Base-by-base conservation (phyloP, 331 rosid species). In the Malus hybrid region DNA sequence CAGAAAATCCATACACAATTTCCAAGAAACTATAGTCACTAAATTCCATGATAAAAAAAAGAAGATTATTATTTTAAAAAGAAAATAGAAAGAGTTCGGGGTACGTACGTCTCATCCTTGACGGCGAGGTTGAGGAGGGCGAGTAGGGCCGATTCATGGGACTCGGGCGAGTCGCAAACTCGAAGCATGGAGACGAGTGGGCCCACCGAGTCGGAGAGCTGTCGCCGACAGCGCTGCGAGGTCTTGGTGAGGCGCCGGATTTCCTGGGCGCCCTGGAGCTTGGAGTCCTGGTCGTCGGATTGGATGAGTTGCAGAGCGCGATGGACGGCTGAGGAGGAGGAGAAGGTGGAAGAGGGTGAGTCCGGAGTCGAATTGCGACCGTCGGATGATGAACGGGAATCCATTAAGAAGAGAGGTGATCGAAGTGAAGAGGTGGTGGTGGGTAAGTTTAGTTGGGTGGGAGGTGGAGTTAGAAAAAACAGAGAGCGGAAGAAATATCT, bases 61-160 rank as follows among this genome's bases (percentile, higher is more conserved):
- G 2, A 24, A 52, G 62, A 52, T 6, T 39, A 39, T 1, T 7
- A 10, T 19, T 39, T 12, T 22, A 7, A 65, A 52, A 3, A 18
- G 30, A 53, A 50, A 20, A 63, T 3, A n/a, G n/a, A 42, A 36
- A 36, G 15, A 76, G 63, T n/a, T 52, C 33, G 55, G 22, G n/a
- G 20, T 63, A 60, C 90, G 32, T 88, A 89, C 98, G 82, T 84
- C 69, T 93, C 96, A 64, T 93, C 96, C 72, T 91, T 85, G 63
- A 93, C 97, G 78, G 98, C 97, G 63, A 93, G 98, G 78, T 93
- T 93, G 79, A 93, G 97, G 76, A 93, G 85, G 7, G 97, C 98
- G 56, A 91, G 96, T 48, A 93, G 93, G 10, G 97, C 93, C 1
- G 93, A 65, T 72, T 91, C 90, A 9, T 81, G 84, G 2, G 81